A percentile compares a stretch with the other conserved stretches of the same genome.
These are phyloP conservation scores for Capsella rubella DNA, from an alignment of 441 rosid genomes.

Conservation along the genomic window DNA sequence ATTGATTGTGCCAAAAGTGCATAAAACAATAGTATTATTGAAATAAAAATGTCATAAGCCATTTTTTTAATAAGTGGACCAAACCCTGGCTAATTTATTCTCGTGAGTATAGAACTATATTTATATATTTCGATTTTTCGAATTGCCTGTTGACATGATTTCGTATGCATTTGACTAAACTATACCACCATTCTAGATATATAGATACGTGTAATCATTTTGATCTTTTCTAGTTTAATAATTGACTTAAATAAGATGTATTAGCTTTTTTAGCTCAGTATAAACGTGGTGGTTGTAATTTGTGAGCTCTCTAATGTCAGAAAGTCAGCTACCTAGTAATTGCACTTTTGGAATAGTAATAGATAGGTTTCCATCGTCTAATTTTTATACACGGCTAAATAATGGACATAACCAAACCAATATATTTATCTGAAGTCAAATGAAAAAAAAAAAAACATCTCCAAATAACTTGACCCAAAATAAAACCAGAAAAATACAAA, in stretches of 20 bases:
- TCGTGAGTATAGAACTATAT: not conserved
- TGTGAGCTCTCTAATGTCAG: slow-evolving; percentile 24
- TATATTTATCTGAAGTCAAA: no score
- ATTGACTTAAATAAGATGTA: slow-evolving; percentile 24
- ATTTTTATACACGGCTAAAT: no score
- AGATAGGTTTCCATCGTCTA: slow-evolving; percentile 26
- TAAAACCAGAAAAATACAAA: no score
- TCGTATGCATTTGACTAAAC: not conserved
- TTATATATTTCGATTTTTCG: no score
- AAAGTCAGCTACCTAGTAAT: slow-evolving; percentile 37
- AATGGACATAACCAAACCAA: no score
- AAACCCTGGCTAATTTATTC: no score
- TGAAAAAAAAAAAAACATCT: no score
- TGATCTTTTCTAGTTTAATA: not conserved
- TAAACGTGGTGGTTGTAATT: slow-evolving; percentile 20
- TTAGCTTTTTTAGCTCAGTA: slow-evolving; percentile 18
- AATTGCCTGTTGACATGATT: not conserved
- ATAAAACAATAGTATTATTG: not conserved
- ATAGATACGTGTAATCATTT: not conserved
- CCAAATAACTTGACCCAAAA: no score
- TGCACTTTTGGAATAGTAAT: slow-evolving; percentile 39
- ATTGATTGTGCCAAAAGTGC: slow-evolving; percentile 12
- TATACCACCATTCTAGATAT: not conserved
- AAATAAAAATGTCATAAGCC: not conserved
- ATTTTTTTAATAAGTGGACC: no score